phyloP scores from a whole-genome alignment of 176 grass and related monocot genomes.

The Puya raimondii region DNA sequence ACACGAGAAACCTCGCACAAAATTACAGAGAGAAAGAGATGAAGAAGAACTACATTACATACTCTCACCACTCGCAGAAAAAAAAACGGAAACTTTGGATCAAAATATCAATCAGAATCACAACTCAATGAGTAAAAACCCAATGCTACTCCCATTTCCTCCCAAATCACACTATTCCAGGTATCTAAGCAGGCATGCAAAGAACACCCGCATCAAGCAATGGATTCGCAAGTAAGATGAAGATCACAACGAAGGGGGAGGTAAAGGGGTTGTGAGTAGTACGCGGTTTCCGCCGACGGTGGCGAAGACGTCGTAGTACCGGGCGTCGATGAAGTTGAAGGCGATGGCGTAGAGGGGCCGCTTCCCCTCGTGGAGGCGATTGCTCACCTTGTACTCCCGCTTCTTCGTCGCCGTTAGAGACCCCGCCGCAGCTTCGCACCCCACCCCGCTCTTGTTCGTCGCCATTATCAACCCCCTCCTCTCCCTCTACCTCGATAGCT shows the following conservation, averaged over 20 bases:
- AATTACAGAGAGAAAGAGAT: neutral
- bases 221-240: neutral
- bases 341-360: constrained; percentile 75
- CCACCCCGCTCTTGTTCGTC: constrained; percentile 51
- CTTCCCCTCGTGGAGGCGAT: constrained; percentile 68
- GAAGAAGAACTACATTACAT: neutral
- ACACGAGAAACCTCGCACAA: neutral
- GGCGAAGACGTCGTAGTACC: constrained; percentile 85
- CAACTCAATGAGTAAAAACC: too few relatives aligned
- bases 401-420: constrained; percentile 44
- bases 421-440: constrained; percentile 54
- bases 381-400: constrained; percentile 62
- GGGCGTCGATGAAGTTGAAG: constrained; percentile 84
- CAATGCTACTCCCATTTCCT: too few relatives aligned
- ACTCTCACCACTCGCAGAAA: too few relatives aligned
- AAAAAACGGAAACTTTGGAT: too few relatives aligned
- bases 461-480: neutral
- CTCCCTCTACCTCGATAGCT: neutral
- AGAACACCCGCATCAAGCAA: neutral
- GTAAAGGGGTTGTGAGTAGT: neutral
- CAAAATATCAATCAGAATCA: too few relatives aligned
- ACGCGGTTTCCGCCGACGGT: constrained; percentile 65
- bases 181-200: too few relatives aligned
- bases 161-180: neutral
- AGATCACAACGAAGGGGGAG: neutral